Base-by-base conservation (phyloP, 2,329 filamentous ascomycete species). In the Botrytis hyacinthi region DNA sequence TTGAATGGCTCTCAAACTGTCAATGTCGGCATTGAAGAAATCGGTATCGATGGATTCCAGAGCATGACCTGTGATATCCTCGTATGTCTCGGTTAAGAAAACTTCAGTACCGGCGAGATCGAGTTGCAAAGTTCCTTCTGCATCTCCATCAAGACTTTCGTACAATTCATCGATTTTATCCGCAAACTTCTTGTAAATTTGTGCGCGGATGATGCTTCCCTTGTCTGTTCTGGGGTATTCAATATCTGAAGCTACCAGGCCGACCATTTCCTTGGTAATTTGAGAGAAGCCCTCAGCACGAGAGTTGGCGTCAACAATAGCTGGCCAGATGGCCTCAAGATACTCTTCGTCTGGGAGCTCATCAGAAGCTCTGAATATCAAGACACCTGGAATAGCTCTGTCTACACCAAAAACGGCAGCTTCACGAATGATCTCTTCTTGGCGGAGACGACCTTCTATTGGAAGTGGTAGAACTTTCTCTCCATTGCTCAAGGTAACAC, bases 1-100 rank as follows among this genome's bases (percentile, higher is more conserved):
- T 70, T 86, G 84, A 42, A 89, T 88, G 1, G 88, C 86, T 75
- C 89, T 87, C 40, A 91, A 80, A 63, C 86, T 88, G 78, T 91
- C 89, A 2, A 90, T 82, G 0, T 89, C 89, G 0, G 84, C 81
- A 0, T 83, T 81, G 77, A 91, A 91, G 77, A 92, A 87, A 78
- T 91, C 89, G 0, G 85, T 84, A 29, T 86, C 84, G 63, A 82
- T 74, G 70, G 78, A 73, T 29, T 70, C 54, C 22, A 73, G 44
- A 48, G 75, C 12, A 22, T 54, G 29, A 57, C 74, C 57, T 18
- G 72, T 73, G 1, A 77, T 71, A 1, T 75, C 68, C 32, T 78
- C 75, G 70, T 75, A 76, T 4, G 62, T 73, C 12, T 59, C 42
- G 42, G 63, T 75, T 3, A 84, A 77, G 20, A 81, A 78, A 40